A percentile compares a stretch with the other conserved stretches of the same genome.
phyloP scores from a whole-genome alignment of 1,284 basidiomycete species.

The Coriolopsis trogii region DNA sequence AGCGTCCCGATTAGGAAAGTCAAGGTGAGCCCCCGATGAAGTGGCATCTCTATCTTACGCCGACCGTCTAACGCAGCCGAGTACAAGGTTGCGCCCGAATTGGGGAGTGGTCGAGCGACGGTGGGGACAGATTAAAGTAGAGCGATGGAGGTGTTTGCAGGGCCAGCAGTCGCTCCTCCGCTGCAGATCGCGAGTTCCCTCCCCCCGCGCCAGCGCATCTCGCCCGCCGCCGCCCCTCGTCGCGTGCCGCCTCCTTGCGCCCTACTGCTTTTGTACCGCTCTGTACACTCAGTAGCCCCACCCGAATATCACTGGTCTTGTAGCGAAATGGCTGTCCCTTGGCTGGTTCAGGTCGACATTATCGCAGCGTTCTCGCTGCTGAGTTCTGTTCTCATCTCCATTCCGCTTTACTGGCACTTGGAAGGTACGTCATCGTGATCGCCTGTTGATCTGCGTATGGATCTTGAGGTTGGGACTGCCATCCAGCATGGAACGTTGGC shows the following conservation, averaged over 20 bases:
- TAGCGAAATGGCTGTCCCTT: constrained; percentile 20
- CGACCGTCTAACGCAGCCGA: constrained; percentile 21
- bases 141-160: constrained; percentile 2
- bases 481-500: constrained; percentile 49
- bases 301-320: constrained; percentile 7
- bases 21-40: constrained; percentile 20
- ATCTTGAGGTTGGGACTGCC: too few relatives aligned
- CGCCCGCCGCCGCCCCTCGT: constrained; percentile 6
- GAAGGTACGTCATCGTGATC: constrained; percentile 39
- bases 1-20: constrained; percentile 24
- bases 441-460: too few relatives aligned
- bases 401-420: constrained; percentile 65
- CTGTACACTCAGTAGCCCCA: constrained; percentile 18
- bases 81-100: constrained; percentile 42
- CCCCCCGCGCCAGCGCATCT: constrained; percentile 13
- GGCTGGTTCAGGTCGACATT: constrained; percentile 21
- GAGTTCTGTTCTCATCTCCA: constrained; percentile 23
- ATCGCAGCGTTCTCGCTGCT: constrained; percentile 23
- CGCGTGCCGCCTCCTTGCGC: neutral
- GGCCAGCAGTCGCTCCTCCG: constrained; percentile 25
- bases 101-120: constrained; percentile 27
- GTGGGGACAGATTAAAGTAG: constrained; percentile 22
- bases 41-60: constrained; percentile 8
- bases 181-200: constrained; percentile 19
- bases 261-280: constrained; percentile 11